Evolutionary conservation across 2,329 filamentous ascomycete genomes (phyloP).

Genomic region (Nectriaceae sp.): DNA sequence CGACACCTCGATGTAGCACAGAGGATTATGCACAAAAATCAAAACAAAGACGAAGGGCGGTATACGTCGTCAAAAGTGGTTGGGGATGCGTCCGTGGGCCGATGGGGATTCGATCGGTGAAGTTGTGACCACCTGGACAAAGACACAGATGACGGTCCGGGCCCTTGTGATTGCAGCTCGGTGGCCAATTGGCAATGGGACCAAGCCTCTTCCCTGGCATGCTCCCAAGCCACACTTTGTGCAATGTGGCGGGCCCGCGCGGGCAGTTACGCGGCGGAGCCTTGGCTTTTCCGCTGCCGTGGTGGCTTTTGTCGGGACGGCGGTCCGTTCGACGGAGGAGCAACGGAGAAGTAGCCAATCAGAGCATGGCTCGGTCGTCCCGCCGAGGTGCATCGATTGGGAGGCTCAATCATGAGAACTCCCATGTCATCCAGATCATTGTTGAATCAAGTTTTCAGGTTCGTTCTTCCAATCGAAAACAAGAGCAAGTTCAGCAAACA

Average conservation of each 20-base stretch:
- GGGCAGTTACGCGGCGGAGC: too few relatives aligned
- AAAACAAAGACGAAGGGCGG: background rate
- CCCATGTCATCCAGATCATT: background rate
- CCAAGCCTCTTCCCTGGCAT: too few relatives aligned
- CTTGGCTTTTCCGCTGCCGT: too few relatives aligned
- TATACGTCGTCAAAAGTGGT: background rate
- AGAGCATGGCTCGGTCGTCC: background rate
- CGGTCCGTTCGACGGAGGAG: too few relatives aligned
- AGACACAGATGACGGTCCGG: conserved; percentile 1
- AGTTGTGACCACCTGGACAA: conserved; percentile 15
- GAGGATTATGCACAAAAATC: too few relatives aligned
- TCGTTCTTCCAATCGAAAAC: background rate
- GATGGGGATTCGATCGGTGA: conserved; percentile 9
- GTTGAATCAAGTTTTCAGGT: background rate
- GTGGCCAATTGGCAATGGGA: too few relatives aligned
- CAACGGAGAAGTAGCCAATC: background rate
- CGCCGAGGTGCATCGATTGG: background rate
- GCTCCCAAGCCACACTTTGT: too few relatives aligned
- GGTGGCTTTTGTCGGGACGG: too few relatives aligned
- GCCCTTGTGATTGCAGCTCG: conserved; percentile 12
- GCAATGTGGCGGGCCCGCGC: too few relatives aligned
- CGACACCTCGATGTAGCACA: too few relatives aligned
- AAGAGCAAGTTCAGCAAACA: background rate
- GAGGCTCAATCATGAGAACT: background rate
- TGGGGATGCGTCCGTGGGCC: background rate